Percentiles rank a stretch among this genome's conserved stretches.
Conservation (phyloP, 768 basidiomycete species). For the Boletus rex-veris region DNA sequence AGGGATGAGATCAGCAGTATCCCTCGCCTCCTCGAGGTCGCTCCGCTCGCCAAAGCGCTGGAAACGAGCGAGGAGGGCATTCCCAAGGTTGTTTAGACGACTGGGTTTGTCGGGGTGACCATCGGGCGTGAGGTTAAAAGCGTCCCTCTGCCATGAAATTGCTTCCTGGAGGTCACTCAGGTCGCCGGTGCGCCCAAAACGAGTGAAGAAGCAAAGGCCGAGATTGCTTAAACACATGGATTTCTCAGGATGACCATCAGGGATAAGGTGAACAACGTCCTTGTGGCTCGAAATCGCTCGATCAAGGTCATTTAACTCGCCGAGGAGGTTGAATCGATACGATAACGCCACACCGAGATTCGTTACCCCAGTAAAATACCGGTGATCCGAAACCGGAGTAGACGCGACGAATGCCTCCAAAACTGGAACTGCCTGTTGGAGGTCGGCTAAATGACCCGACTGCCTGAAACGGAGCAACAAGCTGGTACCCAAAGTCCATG, state of each 20-base stretch:
- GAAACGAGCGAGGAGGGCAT: not conserved
- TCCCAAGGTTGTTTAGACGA: not conserved
- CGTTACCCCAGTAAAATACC: not conserved
- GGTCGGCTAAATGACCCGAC: not conserved
- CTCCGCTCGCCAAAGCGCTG: not conserved
- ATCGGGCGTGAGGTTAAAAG: not conserved
- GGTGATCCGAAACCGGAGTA: not conserved
- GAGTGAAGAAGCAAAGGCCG: not conserved
- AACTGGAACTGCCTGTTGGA: not conserved
- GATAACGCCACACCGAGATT: not conserved
- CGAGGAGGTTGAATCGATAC: not conserved
- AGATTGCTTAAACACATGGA: not conserved
- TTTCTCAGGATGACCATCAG: not conserved
- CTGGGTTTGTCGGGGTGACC: not conserved
- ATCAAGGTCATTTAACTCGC: not conserved
- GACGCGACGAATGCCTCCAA: not conserved
- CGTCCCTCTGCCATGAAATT: not conserved
- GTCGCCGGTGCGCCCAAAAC: not conserved
- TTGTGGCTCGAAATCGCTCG: not conserved
- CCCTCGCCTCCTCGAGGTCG: not conserved
- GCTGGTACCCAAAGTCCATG: not conserved
- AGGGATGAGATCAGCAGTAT: not conserved
- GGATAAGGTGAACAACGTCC: no score
- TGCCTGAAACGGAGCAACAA: not conserved
- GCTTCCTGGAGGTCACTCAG: constrained; percentile 1